Conservation (phyloP, 257 asterid genomes). For the Penstemon barbatus region DNA sequence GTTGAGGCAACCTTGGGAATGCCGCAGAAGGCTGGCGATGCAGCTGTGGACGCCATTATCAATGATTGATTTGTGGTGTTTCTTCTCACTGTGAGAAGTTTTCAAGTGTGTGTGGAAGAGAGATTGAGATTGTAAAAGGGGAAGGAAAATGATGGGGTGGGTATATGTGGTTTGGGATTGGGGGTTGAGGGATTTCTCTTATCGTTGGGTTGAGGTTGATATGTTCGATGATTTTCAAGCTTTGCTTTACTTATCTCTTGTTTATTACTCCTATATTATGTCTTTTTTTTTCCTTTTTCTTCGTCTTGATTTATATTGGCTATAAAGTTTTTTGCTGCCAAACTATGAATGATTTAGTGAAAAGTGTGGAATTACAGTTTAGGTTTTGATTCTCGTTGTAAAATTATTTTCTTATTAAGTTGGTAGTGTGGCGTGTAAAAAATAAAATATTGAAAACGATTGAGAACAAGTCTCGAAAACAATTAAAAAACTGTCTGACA, state of each 20-base stretch:
- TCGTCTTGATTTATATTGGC: too few relatives aligned
- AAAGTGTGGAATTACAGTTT: too few relatives aligned
- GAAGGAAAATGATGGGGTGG: constrained; percentile 23
- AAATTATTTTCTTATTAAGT: too few relatives aligned
- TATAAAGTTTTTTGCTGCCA: too few relatives aligned
- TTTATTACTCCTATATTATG: background rate
- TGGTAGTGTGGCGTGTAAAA: too few relatives aligned
- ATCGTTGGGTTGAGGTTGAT: constrained; percentile 50
- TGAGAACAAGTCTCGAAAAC: too few relatives aligned
- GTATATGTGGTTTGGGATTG: constrained; percentile 7
- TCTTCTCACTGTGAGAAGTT: background rate
- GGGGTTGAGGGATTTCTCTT: constrained; percentile 37
- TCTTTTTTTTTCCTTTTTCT: background rate
- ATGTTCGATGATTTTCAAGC: constrained; percentile 36
- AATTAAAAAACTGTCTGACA: too few relatives aligned
- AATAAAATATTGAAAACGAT: too few relatives aligned
- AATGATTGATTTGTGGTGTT: constrained; percentile 25
- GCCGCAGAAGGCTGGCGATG: constrained; percentile 56
- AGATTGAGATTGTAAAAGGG: background rate
- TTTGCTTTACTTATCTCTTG: background rate
- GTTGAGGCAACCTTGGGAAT: constrained; percentile 45
- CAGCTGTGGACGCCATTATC: constrained; percentile 64
- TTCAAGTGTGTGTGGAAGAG: background rate
- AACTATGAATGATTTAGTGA: too few relatives aligned
- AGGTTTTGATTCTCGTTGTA: too few relatives aligned